These are phyloP conservation scores for Fusarium sp. DNA, from an alignment of 2,329 filamentous ascomycete genomes.

Conservation along the genomic window DNA sequence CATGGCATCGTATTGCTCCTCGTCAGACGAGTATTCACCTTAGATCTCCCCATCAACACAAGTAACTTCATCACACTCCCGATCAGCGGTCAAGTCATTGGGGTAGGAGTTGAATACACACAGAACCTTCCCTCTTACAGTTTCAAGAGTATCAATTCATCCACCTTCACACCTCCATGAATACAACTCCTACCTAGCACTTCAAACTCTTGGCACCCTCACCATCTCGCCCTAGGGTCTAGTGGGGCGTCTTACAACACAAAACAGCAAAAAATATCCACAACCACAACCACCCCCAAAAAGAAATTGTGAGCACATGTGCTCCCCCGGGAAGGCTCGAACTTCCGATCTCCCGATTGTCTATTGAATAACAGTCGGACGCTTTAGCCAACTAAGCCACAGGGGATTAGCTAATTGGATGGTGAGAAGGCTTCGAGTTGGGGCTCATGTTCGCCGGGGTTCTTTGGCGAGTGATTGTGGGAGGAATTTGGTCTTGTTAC, in stretches of 20 bases:
- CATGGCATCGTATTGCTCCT: not conserved
- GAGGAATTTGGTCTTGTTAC: not conserved
- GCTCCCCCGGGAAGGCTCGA: slow-evolving; percentile 48
- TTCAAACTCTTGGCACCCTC: not conserved
- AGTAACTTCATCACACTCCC: not conserved
- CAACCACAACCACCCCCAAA: slow-evolving; percentile 14
- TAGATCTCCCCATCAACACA: too few species aligned
- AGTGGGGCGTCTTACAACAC: not conserved
- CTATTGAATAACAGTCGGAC: slow-evolving; percentile 42
- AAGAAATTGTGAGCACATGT: slow-evolving; percentile 1
- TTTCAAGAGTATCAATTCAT: too few species aligned
- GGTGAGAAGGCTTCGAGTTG: not conserved
- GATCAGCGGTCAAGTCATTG: not conserved
- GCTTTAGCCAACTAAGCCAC: slow-evolving; percentile 45
- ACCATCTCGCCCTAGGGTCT: not conserved
- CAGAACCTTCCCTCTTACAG: not conserved
- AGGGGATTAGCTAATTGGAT: slow-evolving; percentile 35
- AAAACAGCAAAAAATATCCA: not conserved
- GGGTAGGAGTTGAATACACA: not conserved
- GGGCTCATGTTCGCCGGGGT: not conserved
- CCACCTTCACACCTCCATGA: too few species aligned
- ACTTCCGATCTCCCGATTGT: slow-evolving; percentile 48
- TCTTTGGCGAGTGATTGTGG: not conserved
- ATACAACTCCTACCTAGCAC: too few species aligned
- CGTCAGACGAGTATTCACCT: too few species aligned